phyloP scores from a whole-genome alignment of 1,284 basidiomycete genomes.

The Ustilago bromivora region DNA sequence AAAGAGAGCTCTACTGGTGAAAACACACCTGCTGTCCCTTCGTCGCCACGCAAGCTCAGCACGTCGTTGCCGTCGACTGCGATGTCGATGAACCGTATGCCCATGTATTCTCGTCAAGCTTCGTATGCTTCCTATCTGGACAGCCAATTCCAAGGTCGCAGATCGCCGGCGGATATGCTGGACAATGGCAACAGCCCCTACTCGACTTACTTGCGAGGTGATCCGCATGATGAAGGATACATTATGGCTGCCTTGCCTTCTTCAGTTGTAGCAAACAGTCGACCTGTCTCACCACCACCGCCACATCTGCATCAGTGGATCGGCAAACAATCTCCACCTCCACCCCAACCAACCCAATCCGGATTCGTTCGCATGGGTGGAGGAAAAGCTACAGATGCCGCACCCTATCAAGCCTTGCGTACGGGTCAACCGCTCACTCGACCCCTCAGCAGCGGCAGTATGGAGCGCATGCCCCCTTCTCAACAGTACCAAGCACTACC shows the following conservation, averaged over 20 bases:
- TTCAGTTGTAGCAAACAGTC: slow-evolving; percentile 5
- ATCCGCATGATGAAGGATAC: slow-evolving; percentile 59
- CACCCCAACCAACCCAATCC: slow-evolving; percentile 21
- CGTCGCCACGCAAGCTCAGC: slow-evolving; percentile 37
- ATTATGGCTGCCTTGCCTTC: slow-evolving; percentile 64
- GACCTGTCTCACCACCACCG: slow-evolving; percentile 33
- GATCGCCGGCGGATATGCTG: slow-evolving; percentile 44
- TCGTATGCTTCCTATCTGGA: slow-evolving; percentile 60
- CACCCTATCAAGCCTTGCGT: slow-evolving; percentile 51
- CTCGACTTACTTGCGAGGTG: slow-evolving; percentile 50
- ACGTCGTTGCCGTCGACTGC: slow-evolving; percentile 30
- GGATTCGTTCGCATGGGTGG: slow-evolving; percentile 63
- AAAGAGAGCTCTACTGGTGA: slow-evolving; percentile 33
- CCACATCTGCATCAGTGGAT: slow-evolving; percentile 42
- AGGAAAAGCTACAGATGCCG: slow-evolving; percentile 52
- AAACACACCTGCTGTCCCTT: slow-evolving; percentile 20
- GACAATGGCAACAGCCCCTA: slow-evolving; percentile 46
- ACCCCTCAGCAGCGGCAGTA: slow-evolving; percentile 30
- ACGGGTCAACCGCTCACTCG: slow-evolving; percentile 7
- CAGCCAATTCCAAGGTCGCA: slow-evolving; percentile 38
- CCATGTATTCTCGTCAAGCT: slow-evolving; percentile 56
- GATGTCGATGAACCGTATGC: slow-evolving; percentile 46
- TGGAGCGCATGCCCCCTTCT: slow-evolving; percentile 32
- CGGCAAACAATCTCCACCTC: slow-evolving; percentile 33
- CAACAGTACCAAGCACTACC: slow-evolving; percentile 26